Evolutionary conservation across 2,329 filamentous ascomycete species (phyloP), one percentile per base, ranked within the genome.

Genomic region (Diplodia seriata): DNA sequence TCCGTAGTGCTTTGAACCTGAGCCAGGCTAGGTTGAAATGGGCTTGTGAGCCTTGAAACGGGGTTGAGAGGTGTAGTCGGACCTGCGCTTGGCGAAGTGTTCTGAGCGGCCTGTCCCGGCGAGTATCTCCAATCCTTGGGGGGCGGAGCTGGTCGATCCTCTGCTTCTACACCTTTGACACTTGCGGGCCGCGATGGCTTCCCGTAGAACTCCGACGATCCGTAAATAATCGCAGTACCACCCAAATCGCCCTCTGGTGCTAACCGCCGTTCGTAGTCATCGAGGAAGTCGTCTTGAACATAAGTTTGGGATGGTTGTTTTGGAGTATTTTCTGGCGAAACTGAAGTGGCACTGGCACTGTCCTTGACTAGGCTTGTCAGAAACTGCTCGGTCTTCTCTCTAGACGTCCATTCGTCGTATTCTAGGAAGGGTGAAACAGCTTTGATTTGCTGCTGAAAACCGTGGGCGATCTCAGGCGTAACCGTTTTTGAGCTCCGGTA

Each of bases 371-470:
- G 64, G 69, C 85, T 80, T 68, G 85, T 81, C 5, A 87, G 74
- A 73, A 85, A 87, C n/a, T 85, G 79, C 69, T 85, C 83, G 3
- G 83, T 85, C 2, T 85, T 83, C 68, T 84, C 83, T 67, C 83
- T 84, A 1, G 84, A 83, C 63, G 85, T 83, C 82, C 85, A 87
- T n/a, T 56, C 57, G 11, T 62, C 64, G 23, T 66, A 56, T 8
- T 82, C 82, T 68, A 85, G 80, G 70, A 83, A 82, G n/a, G 83
- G 84, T 12, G 84, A 84, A n/a, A 82, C 78, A 6, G 80, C 78
- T 49, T 84, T 78, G 4, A 82, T 76, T 68, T 82, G 79, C 53
- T 77, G 72, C 68, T 77, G 76, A 12, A 79, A 78, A 18, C 76
- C 72, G 33, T 76, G 78, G 29, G 78, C 81, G 40, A 80, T 73